Evolutionary conservation across 495 filamentous ascomycete species (phyloP), one percentile per base, ranked within the genome.

Genomic region (Pyrenopolyporus hunteri): DNA sequence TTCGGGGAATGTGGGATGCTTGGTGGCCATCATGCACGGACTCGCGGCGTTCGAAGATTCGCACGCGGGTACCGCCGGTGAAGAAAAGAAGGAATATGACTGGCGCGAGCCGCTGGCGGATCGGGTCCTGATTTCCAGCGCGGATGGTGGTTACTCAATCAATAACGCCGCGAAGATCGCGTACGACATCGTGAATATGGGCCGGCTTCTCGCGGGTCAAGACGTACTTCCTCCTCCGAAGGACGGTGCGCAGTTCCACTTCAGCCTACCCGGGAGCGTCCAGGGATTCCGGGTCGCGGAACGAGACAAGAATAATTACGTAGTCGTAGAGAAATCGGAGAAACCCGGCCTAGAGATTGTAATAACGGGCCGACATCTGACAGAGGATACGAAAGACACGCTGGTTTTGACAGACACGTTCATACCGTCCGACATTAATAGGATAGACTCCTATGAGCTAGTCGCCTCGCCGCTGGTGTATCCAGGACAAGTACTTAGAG

Each of bases 81-180:
- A 25, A n/a, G 5, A 32, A 47, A n/a, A 20, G 33, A 25, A 10
- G 14, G 6, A 23, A 29, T 20, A 33, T 8, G 69, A 73, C 53
- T 73, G 71, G 71, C 55, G 69, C 0, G 69, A 67, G 1, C 71
- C 71, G 2, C 6, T 73, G 23, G 64, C 58, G 0, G 71, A 73
- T 45, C 62, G 69, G 1, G 69, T 53, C 4, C 35, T 72, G 7
- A 61, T 73, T 13, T 73, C 71, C 5, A 73, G 69, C 46, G 71
- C 71, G 10, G 71, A 73, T 25, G 71, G 67, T 6, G 71, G 71
- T 8, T 73, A 73, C 54, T 70, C 69, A 1, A 61, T 73, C 44
- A 73, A 73, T 39, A 73, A 73, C 28, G 71, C 71, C 11, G 61
- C 59, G 36, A 59, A 67, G 1, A 66, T 73, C 14, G 67, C 71